phyloP scores from a whole-genome alignment of 352 stramenopile species.

The Phytophthora meadii region DNA sequence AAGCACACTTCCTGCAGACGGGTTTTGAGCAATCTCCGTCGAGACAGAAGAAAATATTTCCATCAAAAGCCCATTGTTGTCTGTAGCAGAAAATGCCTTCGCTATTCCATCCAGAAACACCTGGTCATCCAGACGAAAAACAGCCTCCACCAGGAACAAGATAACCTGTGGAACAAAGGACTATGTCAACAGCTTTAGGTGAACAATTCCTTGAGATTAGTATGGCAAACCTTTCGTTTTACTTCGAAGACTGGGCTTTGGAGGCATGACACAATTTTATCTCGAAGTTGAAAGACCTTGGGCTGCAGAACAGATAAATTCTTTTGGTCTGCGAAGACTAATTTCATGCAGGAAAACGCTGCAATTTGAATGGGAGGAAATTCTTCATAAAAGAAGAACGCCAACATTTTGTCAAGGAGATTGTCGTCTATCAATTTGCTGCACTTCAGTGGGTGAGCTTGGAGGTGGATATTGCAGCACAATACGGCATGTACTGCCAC shows the following conservation, averaged over 20 bases:
- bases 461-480: constrained; percentile 23
- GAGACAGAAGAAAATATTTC: constrained; percentile 30
- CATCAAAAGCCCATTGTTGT: constrained; percentile 27
- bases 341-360: constrained; percentile 34
- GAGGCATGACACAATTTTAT: constrained; percentile 25
- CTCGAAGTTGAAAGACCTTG: constrained; percentile 15
- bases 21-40: constrained; percentile 20
- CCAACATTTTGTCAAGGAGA: constrained; percentile 27
- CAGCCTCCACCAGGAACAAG: constrained; percentile 27
- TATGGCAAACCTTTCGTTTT: constrained; percentile 26
- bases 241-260: constrained; percentile 26
- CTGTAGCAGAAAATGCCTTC: constrained; percentile 15
- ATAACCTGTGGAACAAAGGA: not conserved
- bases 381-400: constrained; percentile 23
- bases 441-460: constrained; percentile 27
- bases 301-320: constrained; percentile 7
- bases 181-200: not conserved
- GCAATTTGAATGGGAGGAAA: constrained; percentile 27
- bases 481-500: constrained; percentile 14
- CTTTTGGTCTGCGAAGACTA: constrained; percentile 26
- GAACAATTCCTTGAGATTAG: not conserved
- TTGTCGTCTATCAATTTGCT: constrained; percentile 20
- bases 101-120: constrained; percentile 21
- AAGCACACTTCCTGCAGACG: constrained; percentile 28
- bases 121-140: constrained; percentile 30